These are phyloP conservation scores for Fusarium verrucosum DNA, from an alignment of 2,329 filamentous ascomycete genomes.

Conservation along the genomic window DNA sequence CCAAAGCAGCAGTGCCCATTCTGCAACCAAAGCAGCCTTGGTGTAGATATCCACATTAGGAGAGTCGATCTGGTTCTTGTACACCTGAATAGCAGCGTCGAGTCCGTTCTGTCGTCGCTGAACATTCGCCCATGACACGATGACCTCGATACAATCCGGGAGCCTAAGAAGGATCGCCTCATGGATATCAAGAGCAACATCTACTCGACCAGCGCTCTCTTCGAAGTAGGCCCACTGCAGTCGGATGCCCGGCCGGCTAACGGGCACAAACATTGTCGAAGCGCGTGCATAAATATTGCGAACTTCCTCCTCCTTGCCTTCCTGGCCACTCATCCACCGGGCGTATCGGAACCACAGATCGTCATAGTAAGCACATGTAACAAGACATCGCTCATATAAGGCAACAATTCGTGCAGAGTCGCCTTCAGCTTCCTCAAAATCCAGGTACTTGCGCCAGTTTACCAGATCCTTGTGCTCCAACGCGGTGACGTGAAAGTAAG, in stretches of 20 bases:
- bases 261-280: constrained; percentile 83
- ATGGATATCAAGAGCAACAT: constrained; percentile 86
- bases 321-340: constrained; percentile 87
- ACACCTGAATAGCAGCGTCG: constrained; percentile 84
- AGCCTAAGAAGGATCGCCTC: constrained; percentile 78
- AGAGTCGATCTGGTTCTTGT: constrained; percentile 82
- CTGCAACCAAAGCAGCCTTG: constrained; percentile 86
- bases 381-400: constrained; percentile 91
- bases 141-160: constrained; percentile 86
- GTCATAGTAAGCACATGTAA: constrained; percentile 93
- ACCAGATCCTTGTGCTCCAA: constrained; percentile 83
- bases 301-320: constrained; percentile 85
- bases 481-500: constrained; percentile 96
- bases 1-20: constrained; percentile 89
- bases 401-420: constrained; percentile 79
- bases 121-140: constrained; percentile 87
- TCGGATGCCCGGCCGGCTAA: constrained; percentile 83
- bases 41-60: constrained; percentile 77
- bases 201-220: constrained; percentile 79
- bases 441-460: constrained; percentile 96
- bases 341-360: constrained; percentile 99
- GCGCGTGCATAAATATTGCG: constrained; percentile 92
- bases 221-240: constrained; percentile 96
- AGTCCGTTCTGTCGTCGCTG: constrained; percentile 84
- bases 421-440: constrained; percentile 91